These are phyloP conservation scores for Phialophora macrospora DNA, from an alignment of 2,329 filamentous ascomycete species.

Conservation along the genomic window DNA sequence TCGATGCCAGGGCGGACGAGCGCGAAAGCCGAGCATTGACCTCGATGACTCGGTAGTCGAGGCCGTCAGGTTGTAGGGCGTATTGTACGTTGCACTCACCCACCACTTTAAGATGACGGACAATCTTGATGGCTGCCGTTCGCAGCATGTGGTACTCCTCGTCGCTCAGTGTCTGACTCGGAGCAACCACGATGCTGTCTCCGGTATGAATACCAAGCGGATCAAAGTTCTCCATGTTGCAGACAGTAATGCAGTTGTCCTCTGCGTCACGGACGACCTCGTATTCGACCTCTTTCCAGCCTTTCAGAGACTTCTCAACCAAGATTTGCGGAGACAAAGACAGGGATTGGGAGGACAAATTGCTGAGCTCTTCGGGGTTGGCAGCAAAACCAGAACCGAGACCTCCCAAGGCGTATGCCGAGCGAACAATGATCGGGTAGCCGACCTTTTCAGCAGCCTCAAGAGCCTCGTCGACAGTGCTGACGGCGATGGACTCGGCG, in stretches of 20 bases:
- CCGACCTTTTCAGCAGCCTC: conserved; percentile 84
- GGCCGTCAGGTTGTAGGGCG: conserved; percentile 90
- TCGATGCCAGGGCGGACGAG: conserved; percentile 94
- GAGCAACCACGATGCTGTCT: conserved; percentile 97
- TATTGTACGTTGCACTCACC: conserved; percentile 99
- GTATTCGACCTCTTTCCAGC: conserved; percentile 99
- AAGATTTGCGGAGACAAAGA: conserved; percentile 94
- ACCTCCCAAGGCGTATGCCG: conserved; percentile 93
- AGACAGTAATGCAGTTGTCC: conserved; percentile 99
- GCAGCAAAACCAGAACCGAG: conserved; percentile 95
- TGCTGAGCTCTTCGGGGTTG: conserved; percentile 89
- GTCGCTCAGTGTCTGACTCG: conserved; percentile 93
- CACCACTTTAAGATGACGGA: conserved; percentile 93
- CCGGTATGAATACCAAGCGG: conserved; percentile 96
- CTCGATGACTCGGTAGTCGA: conserved; percentile 98
- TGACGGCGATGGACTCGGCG: conserved; percentile 91
- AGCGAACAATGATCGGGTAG: conserved; percentile 97
- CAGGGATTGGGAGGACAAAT: conserved; percentile 89
- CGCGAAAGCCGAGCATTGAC: conserved; percentile 98
- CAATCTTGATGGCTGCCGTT: conserved; percentile 96
- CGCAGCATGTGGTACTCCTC: conserved; percentile 99
- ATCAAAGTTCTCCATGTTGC: conserved; percentile 99
- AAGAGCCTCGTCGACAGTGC: conserved; percentile 88
- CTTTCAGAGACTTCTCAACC: conserved; percentile 97
- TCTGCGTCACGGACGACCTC: conserved; percentile 95